These are phyloP conservation scores for Fusarium stilboides DNA, from an alignment of 2,329 filamentous ascomycete species.

Conservation along the genomic window DNA sequence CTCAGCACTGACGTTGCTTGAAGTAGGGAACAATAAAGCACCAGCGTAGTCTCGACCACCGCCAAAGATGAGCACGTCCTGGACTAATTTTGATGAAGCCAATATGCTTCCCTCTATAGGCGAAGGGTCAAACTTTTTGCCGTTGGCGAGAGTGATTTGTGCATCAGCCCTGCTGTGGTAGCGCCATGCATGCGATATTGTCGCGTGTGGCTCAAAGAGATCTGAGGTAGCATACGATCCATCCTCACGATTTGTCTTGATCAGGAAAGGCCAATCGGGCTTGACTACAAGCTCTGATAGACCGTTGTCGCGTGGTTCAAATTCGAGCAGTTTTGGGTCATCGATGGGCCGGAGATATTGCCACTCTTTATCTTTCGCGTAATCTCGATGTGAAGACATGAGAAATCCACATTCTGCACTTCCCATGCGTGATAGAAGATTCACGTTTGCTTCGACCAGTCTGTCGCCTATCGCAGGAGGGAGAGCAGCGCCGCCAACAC, in stretches of 20 bases:
- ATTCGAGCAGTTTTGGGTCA: constrained; percentile 54
- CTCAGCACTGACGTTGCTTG: constrained; percentile 49
- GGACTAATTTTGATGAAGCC: constrained; percentile 59
- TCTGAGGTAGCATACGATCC: constrained; percentile 76
- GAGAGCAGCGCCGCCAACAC: constrained; percentile 74
- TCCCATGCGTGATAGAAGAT: constrained; percentile 74
- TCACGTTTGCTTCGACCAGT: constrained; percentile 66
- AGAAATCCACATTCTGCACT: constrained; percentile 78
- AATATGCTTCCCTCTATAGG: constrained; percentile 71
- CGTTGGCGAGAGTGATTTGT: constrained; percentile 74
- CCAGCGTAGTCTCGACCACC: constrained; percentile 70
- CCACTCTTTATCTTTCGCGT: constrained; percentile 69
- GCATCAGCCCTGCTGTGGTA: constrained; percentile 75
- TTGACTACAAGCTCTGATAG: constrained; percentile 70
- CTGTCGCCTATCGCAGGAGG: constrained; percentile 66
- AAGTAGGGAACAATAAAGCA: constrained; percentile 66
- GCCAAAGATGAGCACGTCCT: constrained; percentile 74
- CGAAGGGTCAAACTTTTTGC: constrained; percentile 78
- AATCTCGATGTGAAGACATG: constrained; percentile 73
- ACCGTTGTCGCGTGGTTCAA: constrained; percentile 61
- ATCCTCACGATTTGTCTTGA: constrained; percentile 70
- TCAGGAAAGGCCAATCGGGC: constrained; percentile 70
- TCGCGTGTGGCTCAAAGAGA: constrained; percentile 70
- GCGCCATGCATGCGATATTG: constrained; percentile 69
- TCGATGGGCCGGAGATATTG: constrained; percentile 67